phyloP scores from a whole-genome alignment of 1,284 basidiomycete genomes.

The Cystobasidiaceae sp. region DNA sequence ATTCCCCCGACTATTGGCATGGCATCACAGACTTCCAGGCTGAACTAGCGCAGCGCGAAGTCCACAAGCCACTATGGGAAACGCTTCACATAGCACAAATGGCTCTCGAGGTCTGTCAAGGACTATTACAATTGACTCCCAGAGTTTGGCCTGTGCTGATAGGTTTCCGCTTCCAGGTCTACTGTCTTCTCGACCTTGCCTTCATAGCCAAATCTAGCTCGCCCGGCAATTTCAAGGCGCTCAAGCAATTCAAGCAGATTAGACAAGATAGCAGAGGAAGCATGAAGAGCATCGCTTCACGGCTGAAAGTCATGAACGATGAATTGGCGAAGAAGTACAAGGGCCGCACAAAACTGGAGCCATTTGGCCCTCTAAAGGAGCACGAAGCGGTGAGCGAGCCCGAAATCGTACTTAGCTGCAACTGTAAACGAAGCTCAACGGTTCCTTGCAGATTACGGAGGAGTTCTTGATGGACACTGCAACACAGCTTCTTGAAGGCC shows the following conservation, averaged over 20 bases:
- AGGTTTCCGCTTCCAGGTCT: constrained; percentile 26
- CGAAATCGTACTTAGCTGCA: background rate
- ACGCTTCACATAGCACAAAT: constrained; percentile 63
- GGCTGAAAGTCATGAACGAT: constrained; percentile 22
- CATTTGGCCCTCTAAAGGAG: constrained; percentile 1
- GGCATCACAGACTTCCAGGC: constrained; percentile 32
- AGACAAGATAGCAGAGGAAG: constrained; percentile 15
- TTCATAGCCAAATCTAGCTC: constrained; percentile 5
- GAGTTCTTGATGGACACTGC: constrained; percentile 16
- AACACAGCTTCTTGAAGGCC: constrained; percentile 11
- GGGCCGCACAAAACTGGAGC: constrained; percentile 6
- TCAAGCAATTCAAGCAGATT: constrained; percentile 26
- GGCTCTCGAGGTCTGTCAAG: constrained; percentile 59
- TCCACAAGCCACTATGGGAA: constrained; percentile 51
- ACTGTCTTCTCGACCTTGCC: constrained; percentile 37
- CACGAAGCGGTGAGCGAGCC: background rate
- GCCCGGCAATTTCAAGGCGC: constrained; percentile 13
- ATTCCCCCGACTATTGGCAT: no score
- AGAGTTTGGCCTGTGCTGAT: background rate
- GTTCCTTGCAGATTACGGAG: constrained; percentile 3
- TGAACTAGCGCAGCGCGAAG: constrained; percentile 32
- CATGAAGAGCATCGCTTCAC: constrained; percentile 17
- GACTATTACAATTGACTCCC: background rate
- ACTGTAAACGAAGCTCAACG: background rate
- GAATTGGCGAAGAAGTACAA: constrained; percentile 16